Evolutionary conservation across 1,284 basidiomycete species (phyloP).

Genomic region (Boletus hoseneyae): DNA sequence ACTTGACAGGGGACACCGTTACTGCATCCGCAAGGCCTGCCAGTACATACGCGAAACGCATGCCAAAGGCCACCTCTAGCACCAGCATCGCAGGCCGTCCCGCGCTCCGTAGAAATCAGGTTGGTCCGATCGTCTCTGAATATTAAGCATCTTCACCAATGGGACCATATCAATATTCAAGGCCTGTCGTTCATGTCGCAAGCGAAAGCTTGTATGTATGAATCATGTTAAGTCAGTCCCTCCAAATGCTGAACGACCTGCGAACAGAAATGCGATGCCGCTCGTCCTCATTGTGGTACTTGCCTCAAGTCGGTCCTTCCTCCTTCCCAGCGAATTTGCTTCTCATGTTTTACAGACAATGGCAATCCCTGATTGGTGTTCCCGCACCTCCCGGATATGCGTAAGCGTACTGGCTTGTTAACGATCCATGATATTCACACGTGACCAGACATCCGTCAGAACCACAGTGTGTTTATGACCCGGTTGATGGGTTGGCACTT

Average conservation of each 20-base stretch:
- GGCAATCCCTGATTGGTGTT: slow-evolving; percentile 74
- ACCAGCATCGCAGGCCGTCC: slow-evolving; percentile 43
- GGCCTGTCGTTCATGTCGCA: slow-evolving; percentile 79
- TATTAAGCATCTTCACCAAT: slow-evolving; percentile 2
- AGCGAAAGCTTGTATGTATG: slow-evolving; percentile 67
- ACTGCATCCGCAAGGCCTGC: neutral
- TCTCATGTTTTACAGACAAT: slow-evolving; percentile 48
- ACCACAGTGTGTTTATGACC: slow-evolving; percentile 79
- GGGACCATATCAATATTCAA: slow-evolving; percentile 31
- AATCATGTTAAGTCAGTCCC: neutral
- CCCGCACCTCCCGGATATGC: slow-evolving; percentile 76
- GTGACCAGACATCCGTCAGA: slow-evolving; percentile 66
- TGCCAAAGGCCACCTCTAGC: slow-evolving; percentile 58
- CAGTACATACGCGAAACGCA: slow-evolving; percentile 28
- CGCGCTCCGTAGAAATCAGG: slow-evolving; percentile 77
- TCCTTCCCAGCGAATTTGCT: slow-evolving; percentile 13
- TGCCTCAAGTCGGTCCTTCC: slow-evolving; percentile 66
- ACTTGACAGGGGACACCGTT: slow-evolving; percentile 4
- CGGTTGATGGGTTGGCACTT: slow-evolving; percentile 72
- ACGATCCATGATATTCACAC: slow-evolving; percentile 10
- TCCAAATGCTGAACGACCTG: slow-evolving; percentile 12
- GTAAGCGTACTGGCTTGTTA: slow-evolving; percentile 41
- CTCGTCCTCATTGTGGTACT: slow-evolving; percentile 76
- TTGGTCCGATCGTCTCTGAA: slow-evolving; percentile 26
- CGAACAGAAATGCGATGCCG: slow-evolving; percentile 76